Evolutionary conservation across 768 basidiomycete genomes (phyloP), one percentile per base, ranked within the genome.

Genomic region (Naganishia onofrii): DNA sequence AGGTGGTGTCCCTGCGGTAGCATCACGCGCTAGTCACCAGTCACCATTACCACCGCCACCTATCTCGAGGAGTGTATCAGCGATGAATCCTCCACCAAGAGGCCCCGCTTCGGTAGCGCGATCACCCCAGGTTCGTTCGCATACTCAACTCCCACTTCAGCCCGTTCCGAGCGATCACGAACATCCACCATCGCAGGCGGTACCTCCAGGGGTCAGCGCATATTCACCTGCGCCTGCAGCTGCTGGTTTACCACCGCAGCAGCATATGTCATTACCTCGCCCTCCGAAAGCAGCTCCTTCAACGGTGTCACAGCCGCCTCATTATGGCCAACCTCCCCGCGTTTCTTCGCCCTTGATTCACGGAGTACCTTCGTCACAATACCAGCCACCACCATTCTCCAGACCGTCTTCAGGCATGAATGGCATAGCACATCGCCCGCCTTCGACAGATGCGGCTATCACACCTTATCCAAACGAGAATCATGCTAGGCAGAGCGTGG

Each of bases 351-450:
- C 60, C 3, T 4, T 29, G 2, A 17, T 21, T 12, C 38, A 63
- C 29, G 60, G 60, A n/a, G 4, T 63, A 42, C 60, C 60, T 12
- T 7, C 60, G 42, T 42, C 60, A 29, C 36, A 44, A 21, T 63
- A 63, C 29, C 60, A 63, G 19, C 36, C 60, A 42, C 60, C 60
- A 26, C 60, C 60, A 9, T 63, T 63, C 38, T 63, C 60, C 2
- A 63, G 60, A 15, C 60, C 36, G 42, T 63, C 60, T 26, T 63
- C 38, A 10, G 38, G 60, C n/a, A 44, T 63, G 60, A 44, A 63
- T 5, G 60, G 60, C 13, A 15, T 29, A 4, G 13, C 29, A 9
- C 34, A 44, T 23, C 60, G 7, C 12, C 38, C 60, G 17, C 26
- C 38, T 23, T 9, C n/a, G 3, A 44, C 3, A 15, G 23, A 44